Percentiles rank a stretch among this genome's conserved stretches.
Conservation (phyloP, 2,329 filamentous ascomycete species). For the Colletotrichum ledebouriae region DNA sequence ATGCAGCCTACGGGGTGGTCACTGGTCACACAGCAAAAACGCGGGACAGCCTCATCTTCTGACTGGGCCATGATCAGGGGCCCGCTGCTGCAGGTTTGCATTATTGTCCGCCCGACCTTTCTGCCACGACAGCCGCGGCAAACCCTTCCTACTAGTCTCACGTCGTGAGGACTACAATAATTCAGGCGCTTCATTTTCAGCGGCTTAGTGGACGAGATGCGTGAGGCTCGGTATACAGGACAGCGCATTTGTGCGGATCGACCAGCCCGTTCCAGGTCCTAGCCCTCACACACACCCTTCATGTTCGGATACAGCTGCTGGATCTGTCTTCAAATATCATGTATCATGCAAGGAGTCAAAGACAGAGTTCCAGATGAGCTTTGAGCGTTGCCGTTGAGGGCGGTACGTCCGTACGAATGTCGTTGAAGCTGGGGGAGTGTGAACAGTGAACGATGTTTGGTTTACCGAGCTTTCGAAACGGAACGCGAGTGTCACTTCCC, state of each 20-base stretch:
- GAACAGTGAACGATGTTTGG: background rate
- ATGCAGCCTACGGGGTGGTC: conserved; percentile 24
- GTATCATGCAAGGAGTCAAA: conserved; percentile 23
- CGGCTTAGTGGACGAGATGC: background rate
- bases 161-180: conserved; percentile 6
- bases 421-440: conserved; percentile 10
- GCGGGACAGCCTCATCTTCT: conserved; percentile 33
- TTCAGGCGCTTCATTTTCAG: conserved; percentile 1
- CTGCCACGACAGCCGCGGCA: conserved; percentile 26
- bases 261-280: background rate
- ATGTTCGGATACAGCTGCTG: conserved; percentile 15
- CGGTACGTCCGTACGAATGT: conserved; percentile 4
- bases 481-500: background rate
- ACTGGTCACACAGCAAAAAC: conserved; percentile 27
- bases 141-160: conserved; percentile 15
- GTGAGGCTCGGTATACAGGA: conserved; percentile 13
- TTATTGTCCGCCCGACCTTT: conserved; percentile 1
- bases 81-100: conserved; percentile 5
- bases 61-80: conserved; percentile 10
- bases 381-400: background rate
- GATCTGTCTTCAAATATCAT: background rate
- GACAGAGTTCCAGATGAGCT: conserved; percentile 16
- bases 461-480: background rate
- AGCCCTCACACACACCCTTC: background rate
- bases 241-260: background rate